These are phyloP conservation scores for Stylonectria norvegica DNA, from an alignment of 2,329 filamentous ascomycete genomes.

Conservation along the genomic window DNA sequence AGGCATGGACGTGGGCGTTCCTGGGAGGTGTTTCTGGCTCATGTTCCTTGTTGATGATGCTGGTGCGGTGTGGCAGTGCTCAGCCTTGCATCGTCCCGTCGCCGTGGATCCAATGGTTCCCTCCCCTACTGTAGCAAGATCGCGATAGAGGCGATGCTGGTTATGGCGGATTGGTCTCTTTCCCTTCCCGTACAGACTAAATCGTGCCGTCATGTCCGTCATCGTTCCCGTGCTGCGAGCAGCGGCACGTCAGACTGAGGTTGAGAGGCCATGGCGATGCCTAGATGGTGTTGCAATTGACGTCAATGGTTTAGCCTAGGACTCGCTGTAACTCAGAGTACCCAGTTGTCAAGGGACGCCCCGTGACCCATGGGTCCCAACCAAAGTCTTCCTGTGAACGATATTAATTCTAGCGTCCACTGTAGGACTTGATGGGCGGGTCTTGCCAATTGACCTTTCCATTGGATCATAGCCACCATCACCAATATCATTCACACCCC, in stretches of 20 bases:
- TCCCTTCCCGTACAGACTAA: too few relatives aligned
- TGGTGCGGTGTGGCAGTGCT: slow-evolving; percentile 1
- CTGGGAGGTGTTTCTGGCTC: background rate
- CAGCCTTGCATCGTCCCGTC: slow-evolving; percentile 27
- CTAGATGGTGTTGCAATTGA: background rate
- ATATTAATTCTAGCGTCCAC: too few relatives aligned
- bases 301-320: background rate
- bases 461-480: background rate
- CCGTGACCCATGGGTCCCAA: background rate
- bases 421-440: too few relatives aligned
- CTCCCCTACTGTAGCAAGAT: background rate
- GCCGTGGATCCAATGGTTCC: slow-evolving; percentile 5
- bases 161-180: too few relatives aligned
- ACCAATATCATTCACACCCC: too few relatives aligned
- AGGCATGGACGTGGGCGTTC: slow-evolving; percentile 5
- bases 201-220: background rate
- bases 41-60: background rate
- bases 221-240: too few relatives aligned
- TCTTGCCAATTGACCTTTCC: background rate
- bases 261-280: background rate
- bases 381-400: background rate
- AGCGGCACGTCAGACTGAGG: background rate
- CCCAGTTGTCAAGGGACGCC: background rate
- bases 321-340: too few relatives aligned
- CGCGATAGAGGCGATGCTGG: background rate